These are phyloP conservation scores for Glycine tomentella DNA, from an alignment of 306 rosid species.

Conservation along the genomic window DNA sequence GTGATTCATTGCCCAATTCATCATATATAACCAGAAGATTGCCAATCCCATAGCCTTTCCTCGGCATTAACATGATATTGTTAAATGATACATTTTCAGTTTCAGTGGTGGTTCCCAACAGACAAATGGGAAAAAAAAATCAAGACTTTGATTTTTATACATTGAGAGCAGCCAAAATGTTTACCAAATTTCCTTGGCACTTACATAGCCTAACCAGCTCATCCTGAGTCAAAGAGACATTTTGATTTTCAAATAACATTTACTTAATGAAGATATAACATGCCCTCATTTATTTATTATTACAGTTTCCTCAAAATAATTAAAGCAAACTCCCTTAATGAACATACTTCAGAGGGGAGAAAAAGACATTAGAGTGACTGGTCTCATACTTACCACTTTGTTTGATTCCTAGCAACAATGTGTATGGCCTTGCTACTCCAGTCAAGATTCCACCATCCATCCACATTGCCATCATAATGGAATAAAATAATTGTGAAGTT, in stretches of 20 bases:
- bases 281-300: background rate
- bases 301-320: background rate
- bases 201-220: background rate
- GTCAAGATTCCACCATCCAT: too few species aligned
- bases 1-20: background rate
- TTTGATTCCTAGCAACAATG: too few species aligned
- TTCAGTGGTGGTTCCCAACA: background rate
- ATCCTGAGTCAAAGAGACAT: background rate
- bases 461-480: too few species aligned
- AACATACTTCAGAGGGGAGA: conserved; percentile 3
- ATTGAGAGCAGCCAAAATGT: background rate
- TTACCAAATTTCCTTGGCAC: background rate
- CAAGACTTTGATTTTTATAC: background rate
- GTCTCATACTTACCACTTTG: too few species aligned
- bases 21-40: background rate
- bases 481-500: too few species aligned
- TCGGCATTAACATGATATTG: background rate
- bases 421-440: too few species aligned
- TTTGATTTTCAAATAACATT: background rate
- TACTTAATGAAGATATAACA: conserved; percentile 15
- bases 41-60: background rate
- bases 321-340: conserved; percentile 22
- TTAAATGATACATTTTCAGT: conserved; percentile 24
- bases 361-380: background rate
- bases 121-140: background rate